Percentiles rank a stretch among this genome's conserved stretches.
Conservation (phyloP, 2,329 filamentous ascomycete genomes). For the Trichoderma sp. region DNA sequence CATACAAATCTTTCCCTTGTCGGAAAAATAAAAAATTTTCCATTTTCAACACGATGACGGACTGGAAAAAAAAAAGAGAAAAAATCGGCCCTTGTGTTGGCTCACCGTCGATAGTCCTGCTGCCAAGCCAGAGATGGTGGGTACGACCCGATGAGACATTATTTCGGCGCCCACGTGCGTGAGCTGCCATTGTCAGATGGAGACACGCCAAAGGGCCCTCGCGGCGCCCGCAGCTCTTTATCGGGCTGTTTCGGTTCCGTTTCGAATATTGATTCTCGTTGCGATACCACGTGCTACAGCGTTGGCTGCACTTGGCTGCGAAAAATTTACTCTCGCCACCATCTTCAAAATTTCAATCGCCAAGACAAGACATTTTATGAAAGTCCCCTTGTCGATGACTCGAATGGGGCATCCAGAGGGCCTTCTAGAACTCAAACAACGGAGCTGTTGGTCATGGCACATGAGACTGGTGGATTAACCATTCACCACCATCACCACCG, state of each 20-base stretch:
- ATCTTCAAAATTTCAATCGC: neutral
- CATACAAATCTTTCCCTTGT: neutral
- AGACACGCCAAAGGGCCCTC: neutral
- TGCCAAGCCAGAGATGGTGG: conserved; percentile 5
- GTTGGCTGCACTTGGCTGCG: conserved; percentile 1
- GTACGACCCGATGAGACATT: neutral
- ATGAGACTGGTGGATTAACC: neutral
- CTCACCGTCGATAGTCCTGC: conserved; percentile 10
- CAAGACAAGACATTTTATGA: neutral
- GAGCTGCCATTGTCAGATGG: conserved; percentile 8
- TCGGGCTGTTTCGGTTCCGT: neutral
- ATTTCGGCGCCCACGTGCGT: conserved; percentile 23
- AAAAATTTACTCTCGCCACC: neutral
- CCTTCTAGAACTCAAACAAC: conserved; percentile 4
- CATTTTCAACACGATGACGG: neutral
- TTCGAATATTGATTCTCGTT: neutral
- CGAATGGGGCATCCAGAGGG: neutral
- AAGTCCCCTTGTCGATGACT: neutral
- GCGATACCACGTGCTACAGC: conserved; percentile 1
- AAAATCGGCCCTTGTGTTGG: neutral
- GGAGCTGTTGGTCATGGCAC: neutral
- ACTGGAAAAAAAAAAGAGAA: neutral
- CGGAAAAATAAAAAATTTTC: neutral
- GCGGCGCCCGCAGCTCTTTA: neutral
- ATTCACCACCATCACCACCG: neutral